Percentiles rank a stretch among this genome's conserved stretches.
These are phyloP conservation scores for Malassezia sympodialis DNA, from an alignment of 1,284 basidiomycete species.

Conservation along the genomic window DNA sequence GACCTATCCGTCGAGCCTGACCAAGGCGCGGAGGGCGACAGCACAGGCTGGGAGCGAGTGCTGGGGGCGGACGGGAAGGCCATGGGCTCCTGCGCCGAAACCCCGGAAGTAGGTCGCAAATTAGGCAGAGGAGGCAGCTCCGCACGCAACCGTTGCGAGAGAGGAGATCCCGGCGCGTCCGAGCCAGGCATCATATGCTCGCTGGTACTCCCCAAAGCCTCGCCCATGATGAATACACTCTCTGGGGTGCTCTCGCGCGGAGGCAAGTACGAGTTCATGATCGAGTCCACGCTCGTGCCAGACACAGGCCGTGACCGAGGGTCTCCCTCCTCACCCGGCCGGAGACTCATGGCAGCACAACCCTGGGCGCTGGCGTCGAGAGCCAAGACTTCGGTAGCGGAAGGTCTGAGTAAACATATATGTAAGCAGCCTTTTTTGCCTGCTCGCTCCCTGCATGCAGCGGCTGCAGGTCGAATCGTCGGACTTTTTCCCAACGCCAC, in stretches of 20 bases:
- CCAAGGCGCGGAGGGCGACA: neutral
- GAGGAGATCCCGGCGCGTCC: neutral
- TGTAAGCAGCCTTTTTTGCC: neutral
- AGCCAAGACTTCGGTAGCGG: neutral
- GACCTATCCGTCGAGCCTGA: neutral
- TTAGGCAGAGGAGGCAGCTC: neutral
- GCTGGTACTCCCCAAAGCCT: conserved; percentile 4
- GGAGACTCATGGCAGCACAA: neutral
- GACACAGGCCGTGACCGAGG: neutral
- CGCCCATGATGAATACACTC: conserved; percentile 1
- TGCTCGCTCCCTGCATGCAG: neutral
- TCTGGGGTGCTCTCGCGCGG: neutral
- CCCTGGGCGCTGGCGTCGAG: neutral
- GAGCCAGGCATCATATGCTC: neutral
- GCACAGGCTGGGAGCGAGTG: neutral
- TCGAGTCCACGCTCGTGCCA: neutral
- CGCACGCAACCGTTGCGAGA: neutral
- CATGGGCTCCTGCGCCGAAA: neutral
- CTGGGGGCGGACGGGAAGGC: neutral
- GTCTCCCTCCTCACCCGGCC: neutral
- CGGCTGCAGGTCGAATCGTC: neutral
- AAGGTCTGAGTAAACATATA: neutral
- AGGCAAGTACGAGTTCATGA: conserved; percentile 9
- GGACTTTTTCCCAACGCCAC: neutral
- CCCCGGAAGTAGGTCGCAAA: neutral